Evolutionary conservation across 495 filamentous ascomycete species (phyloP).

Genomic region (Aspergillus steynii): DNA sequence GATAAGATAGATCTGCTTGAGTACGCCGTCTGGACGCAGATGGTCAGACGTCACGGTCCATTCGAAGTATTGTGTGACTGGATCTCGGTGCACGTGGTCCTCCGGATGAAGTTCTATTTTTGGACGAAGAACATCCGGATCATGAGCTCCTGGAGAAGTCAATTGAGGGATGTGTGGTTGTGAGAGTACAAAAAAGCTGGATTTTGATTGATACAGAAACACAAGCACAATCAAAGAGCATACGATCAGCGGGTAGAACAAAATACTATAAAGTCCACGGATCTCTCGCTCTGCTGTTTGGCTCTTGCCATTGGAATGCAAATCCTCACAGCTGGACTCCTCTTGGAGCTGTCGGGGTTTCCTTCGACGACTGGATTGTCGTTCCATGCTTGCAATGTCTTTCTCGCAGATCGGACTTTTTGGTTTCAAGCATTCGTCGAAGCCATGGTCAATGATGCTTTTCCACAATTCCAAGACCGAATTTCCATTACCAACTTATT

Average conservation of each 20-base stretch:
- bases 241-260: slow-evolving; percentile 17
- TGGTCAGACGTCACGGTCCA: slow-evolving; percentile 35
- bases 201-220: slow-evolving; percentile 14
- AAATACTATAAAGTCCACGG: not conserved
- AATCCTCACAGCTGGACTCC: not conserved
- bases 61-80: slow-evolving; percentile 31
- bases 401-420: not conserved
- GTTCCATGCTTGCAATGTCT: slow-evolving; percentile 6
- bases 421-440: not conserved
- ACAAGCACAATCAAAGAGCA: slow-evolving; percentile 19
- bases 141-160: not conserved
- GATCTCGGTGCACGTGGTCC: slow-evolving; percentile 36
- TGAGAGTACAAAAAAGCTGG: not conserved
- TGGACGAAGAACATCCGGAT: slow-evolving; percentile 17
- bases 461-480: not conserved
- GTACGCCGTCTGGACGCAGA: slow-evolving; percentile 44
- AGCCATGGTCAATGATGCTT: not conserved
- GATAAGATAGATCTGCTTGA: slow-evolving; percentile 39
- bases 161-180: not conserved
- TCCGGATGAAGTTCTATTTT: slow-evolving; percentile 39
- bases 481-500: not conserved
- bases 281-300: not conserved
- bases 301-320: not conserved
- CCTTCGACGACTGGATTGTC: slow-evolving; percentile 14
- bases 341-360: not conserved